Percentiles rank a stretch among this genome's conserved stretches.
Conservation (phyloP, 2,329 filamentous ascomycete genomes). For the Diplodia sapinea region DNA sequence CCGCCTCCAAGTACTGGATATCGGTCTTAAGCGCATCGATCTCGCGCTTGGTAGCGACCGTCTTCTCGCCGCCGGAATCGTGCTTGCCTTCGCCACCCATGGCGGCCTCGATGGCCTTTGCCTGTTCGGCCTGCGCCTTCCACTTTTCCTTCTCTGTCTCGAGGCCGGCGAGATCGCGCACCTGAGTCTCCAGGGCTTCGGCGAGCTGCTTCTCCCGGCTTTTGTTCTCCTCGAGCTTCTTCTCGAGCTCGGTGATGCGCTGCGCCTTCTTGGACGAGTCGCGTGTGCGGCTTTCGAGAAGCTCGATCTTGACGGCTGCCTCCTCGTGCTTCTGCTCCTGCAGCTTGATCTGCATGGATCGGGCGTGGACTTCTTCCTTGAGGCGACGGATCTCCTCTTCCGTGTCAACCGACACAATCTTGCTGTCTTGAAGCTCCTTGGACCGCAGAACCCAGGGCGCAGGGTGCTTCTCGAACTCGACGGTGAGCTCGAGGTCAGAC, state of each 20-base stretch:
- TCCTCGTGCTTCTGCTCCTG: constrained; percentile 83
- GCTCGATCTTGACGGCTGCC: constrained; percentile 88
- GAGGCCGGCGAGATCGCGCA: constrained; percentile 27
- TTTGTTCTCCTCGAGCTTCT: constrained; percentile 26
- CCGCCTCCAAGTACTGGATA: constrained; percentile 27
- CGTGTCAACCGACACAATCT: constrained; percentile 78
- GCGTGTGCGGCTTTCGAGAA: constrained; percentile 84
- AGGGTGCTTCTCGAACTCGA: constrained; percentile 69
- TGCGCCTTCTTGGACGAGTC: constrained; percentile 77
- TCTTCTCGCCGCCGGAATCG: constrained; percentile 29
- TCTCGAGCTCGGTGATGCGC: constrained; percentile 32
- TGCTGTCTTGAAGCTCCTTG: constrained; percentile 80
- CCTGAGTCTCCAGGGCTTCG: constrained; percentile 24
- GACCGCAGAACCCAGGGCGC: constrained; percentile 86
- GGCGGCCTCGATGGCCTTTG: constrained; percentile 28
- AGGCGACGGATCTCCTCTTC: constrained; percentile 84
- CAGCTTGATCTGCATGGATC: constrained; percentile 59
- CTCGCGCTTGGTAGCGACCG: constrained; percentile 31
- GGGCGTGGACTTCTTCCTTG: constrained; percentile 79
- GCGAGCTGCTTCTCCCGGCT: constrained; percentile 27
- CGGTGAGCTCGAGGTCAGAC: constrained; percentile 51
- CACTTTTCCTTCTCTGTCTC: constrained; percentile 32
- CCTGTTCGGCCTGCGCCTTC: constrained; percentile 28
- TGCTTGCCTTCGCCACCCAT: constrained; percentile 22
- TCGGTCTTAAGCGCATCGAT: constrained; percentile 30